Base-by-base conservation (phyloP, 805 yeast species). In the Wickerhamiella qilinensis region DNA sequence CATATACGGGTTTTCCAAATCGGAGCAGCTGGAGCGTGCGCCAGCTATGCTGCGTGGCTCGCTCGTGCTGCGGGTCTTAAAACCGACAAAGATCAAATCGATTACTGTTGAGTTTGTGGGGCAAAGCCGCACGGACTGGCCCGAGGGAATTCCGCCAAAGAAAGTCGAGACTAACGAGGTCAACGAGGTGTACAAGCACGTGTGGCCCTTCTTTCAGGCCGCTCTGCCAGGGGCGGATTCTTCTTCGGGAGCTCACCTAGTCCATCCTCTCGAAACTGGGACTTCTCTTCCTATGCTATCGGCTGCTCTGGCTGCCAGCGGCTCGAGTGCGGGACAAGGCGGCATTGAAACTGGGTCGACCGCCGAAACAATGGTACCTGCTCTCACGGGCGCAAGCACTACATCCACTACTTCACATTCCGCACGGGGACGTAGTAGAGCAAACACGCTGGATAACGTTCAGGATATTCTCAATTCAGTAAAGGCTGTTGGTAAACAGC, bases 121-220 rank as follows among this genome's bases (percentile, higher is more conserved):
- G 1, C 53, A 56, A 1, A 70, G 80, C 28, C 67, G 80, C 46
- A 86, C 95, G 0, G 94, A 86, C 43, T 86, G 96, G 95, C 96
- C 96, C 2, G 96, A 91, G 52, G 98, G 98, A 2, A 86, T 88
- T 16, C 97, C 97, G 0, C 95, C 96, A 0, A 82, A 79, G 53
- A 75, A 75, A 46, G 63, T 64, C 15, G 79, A 75, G 12, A 75
- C 71, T 43, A 56, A 58, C 25, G 98, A 91, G 48, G 56, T 68
- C 18, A 71, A 69, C 44, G 79, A 71, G 38, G 54, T 86, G 19
- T 68, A 83, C 21, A 68, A 72, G 37, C 96, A 88, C 54, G 74
- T 80, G 4, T 91, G 98, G 98, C 91, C 94, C 0, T 84, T 91
- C 54, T 88, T 73, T 64, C 64, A 54, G 40, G 57, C 62, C 30